Percentiles rank a stretch among this genome's conserved stretches.
These are phyloP conservation scores for Phoma sp. DNA, from an alignment of 2,329 filamentous ascomycete genomes.

Conservation along the genomic window DNA sequence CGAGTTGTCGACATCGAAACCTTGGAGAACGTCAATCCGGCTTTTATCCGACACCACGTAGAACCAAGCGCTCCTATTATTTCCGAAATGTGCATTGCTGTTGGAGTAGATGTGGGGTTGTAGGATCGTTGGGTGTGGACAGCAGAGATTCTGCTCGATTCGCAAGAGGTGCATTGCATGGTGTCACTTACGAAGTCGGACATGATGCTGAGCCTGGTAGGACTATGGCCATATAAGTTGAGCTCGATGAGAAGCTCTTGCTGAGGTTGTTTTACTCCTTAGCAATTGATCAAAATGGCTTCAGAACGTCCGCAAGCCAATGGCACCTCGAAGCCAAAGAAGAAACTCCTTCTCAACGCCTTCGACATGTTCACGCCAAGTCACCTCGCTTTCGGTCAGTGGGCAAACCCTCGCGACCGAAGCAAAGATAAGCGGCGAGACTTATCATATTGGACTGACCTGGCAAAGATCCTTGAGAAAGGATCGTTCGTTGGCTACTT, in stretches of 20 bases:
- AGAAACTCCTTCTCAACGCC: constrained; percentile 48
- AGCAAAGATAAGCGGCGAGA: constrained; percentile 26
- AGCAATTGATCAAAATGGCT: neutral
- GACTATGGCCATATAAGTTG: too few relatives aligned
- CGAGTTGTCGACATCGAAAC: constrained; percentile 25
- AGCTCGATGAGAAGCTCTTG: too few relatives aligned
- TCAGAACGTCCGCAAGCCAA: neutral
- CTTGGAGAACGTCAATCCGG: constrained; percentile 13
- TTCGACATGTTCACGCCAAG: constrained; percentile 40
- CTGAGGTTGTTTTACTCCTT: too few relatives aligned
- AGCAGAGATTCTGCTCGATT: neutral
- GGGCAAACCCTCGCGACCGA: constrained; percentile 21
- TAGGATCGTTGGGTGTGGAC: neutral
- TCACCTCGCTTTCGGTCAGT: constrained; percentile 21
- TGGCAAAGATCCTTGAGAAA: constrained; percentile 39
- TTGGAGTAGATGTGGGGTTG: neutral
- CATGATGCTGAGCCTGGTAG: too few relatives aligned
- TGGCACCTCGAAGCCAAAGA: constrained; percentile 28
- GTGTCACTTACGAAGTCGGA: neutral
- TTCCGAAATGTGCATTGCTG: neutral
- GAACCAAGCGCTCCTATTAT: neutral
- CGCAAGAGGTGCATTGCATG: neutral
- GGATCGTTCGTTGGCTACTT: constrained; percentile 43
- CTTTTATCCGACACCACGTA: neutral
- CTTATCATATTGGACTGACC: constrained; percentile 36